phyloP scores from a whole-genome alignment of 2,329 filamentous ascomycete species.

The Akanthomyces muscarius region DNA sequence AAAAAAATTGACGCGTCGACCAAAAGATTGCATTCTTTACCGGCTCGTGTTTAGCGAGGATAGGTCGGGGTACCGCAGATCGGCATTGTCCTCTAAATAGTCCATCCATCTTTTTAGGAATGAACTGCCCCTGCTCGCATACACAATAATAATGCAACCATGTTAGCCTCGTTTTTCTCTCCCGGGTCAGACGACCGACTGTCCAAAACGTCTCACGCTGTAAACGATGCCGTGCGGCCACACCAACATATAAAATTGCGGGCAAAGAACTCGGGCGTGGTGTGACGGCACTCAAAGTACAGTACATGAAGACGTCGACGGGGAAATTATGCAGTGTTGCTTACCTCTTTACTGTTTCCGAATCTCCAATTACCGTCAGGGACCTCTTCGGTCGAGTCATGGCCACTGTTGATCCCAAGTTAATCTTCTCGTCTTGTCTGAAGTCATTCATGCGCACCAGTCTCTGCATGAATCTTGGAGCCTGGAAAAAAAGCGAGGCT shows the following conservation, averaged over 20 bases:
- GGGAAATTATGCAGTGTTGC: conserved; percentile 33
- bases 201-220: conserved; percentile 20
- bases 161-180: background rate
- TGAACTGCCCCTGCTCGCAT: conserved; percentile 62
- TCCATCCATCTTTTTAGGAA: conserved; percentile 92
- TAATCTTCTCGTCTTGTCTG: conserved; percentile 4
- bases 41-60: conserved; percentile 30
- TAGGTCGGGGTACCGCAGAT: conserved; percentile 81
- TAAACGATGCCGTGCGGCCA: background rate
- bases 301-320: background rate
- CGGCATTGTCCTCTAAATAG: conserved; percentile 83
- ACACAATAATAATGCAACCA: background rate
- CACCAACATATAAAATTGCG: background rate
- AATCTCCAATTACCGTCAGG: conserved; percentile 87
- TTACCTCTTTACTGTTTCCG: conserved; percentile 85
- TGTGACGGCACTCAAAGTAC: background rate
- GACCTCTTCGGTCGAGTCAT: conserved; percentile 95
- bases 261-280: background rate
- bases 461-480: background rate
- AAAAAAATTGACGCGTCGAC: background rate
- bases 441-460: background rate
- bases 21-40: background rate
- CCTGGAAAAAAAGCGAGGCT: background rate
- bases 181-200: conserved; percentile 18
- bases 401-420: conserved; percentile 66